phyloP scores from a whole-genome alignment of 2,329 filamentous ascomycete species.

The Fusarium oxysporum region DNA sequence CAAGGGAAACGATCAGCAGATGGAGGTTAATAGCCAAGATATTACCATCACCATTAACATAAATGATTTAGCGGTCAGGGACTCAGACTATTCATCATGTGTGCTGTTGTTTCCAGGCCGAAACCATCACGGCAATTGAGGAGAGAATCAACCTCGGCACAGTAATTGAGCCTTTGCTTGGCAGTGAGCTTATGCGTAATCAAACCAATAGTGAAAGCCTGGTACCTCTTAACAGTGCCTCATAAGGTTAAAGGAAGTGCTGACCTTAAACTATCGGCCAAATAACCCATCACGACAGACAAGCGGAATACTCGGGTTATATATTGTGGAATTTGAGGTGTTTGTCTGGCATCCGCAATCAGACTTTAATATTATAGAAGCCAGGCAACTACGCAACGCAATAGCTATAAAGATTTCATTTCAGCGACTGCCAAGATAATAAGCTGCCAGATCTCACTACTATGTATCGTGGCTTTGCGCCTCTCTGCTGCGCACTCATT shows the following conservation, averaged over 20 bases:
- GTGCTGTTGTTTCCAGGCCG: accelerated
- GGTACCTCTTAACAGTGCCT: accelerated
- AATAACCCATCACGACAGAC: background rate
- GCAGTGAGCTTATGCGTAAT: background rate
- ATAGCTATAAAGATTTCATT: too few relatives aligned
- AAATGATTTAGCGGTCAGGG: background rate
- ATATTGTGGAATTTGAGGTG: too few relatives aligned
- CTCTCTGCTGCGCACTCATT: too few relatives aligned
- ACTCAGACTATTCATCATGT: accelerated
- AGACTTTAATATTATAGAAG: too few relatives aligned
- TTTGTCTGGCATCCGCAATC: too few relatives aligned
- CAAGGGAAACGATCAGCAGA: background rate
- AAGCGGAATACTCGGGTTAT: accelerated
- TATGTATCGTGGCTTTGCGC: too few relatives aligned
- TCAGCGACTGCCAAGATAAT: too few relatives aligned
- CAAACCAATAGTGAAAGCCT: background rate
- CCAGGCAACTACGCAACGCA: too few relatives aligned
- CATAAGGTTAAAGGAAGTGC: accelerated
- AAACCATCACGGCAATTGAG: background rate
- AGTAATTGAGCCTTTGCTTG: background rate
- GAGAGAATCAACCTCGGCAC: background rate
- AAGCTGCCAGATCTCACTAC: too few relatives aligned
- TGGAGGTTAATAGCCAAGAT: background rate
- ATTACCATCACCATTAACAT: background rate
- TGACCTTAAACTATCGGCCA: too few relatives aligned